phyloP scores from a whole-genome alignment of 148 eudicot species.

The Chenopodium quinoa region DNA sequence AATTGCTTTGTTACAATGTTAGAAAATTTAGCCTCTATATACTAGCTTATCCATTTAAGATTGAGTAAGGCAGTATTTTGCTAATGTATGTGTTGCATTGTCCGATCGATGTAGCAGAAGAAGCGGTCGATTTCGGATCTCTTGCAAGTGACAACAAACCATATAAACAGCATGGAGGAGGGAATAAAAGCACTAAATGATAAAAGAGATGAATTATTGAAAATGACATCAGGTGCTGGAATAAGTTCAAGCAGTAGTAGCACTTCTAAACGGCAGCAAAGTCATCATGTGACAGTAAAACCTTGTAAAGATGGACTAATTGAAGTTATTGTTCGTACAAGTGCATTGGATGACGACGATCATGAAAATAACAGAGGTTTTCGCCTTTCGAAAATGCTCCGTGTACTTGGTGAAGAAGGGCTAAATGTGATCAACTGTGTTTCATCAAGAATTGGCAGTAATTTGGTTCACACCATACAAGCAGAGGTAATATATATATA shows the following conservation, averaged over 20 bases:
- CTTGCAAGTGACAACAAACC: slow-evolving; percentile 29
- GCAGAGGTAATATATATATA: slow-evolving; percentile 17
- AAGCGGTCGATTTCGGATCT: slow-evolving; percentile 38
- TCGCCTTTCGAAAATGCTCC: slow-evolving; percentile 28
- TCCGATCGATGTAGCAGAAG: slow-evolving; percentile 23
- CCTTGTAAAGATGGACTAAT: slow-evolving; percentile 18
- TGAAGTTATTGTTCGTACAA: slow-evolving; percentile 26
- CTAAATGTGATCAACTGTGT: slow-evolving; percentile 26
- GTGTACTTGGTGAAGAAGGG: slow-evolving; percentile 23
- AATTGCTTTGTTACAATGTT: neutral
- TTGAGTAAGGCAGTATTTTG: neutral
- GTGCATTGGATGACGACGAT: neutral
- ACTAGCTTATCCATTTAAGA: too few species aligned
- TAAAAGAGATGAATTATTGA: slow-evolving; percentile 22
- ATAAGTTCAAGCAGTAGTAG: neutral
- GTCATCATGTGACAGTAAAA: slow-evolving; percentile 17
- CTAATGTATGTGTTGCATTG: neutral
- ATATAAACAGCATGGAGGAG: slow-evolving; percentile 30
- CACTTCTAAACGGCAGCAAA: neutral
- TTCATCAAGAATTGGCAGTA: slow-evolving; percentile 14
- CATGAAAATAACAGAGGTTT: neutral
- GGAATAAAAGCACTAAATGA: slow-evolving; percentile 25
- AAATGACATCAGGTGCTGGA: neutral
- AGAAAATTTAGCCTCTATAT: too few species aligned
- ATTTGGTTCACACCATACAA: slow-evolving; percentile 25